Evolutionary conservation across 2,329 filamentous ascomycete genomes (phyloP), one percentile per base, ranked within the genome.

Genomic region (Fusarium miscanthi): DNA sequence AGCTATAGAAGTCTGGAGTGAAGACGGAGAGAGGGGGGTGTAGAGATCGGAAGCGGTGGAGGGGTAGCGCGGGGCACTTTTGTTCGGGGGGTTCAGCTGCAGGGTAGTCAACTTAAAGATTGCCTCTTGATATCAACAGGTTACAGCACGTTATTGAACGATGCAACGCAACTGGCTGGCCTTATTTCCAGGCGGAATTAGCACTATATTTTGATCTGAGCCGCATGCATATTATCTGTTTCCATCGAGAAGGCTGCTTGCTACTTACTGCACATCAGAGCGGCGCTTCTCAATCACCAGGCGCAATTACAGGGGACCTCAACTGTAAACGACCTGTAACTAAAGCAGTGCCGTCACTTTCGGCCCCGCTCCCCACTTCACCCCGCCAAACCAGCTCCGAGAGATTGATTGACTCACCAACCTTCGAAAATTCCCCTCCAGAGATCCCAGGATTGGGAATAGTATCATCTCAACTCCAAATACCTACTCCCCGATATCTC

Each of bases 341-440:
- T n/a, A 53, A 53, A 41, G 14, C 41, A 38, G 33, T 62, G 45
- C 62, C 61, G 68, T 61, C 68, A 62, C 43, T 46, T 42, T 57
- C 70, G 58, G 74, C 74, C 74, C 74, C 74, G 60, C 71, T 74
- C 68, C 59, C 63, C 63, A 62, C 66, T 30, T 54, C 58, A 72
- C 75, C 75, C 75, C 75, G 74, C 75, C 70, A 77, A 70, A 76
- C 60, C 61, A 59, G 23, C 42, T 48, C 40, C 23, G 52, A 54
- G 25, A 56, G 51, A 35, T 35, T 25, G 33, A 51, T 54, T 72
- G 70, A 76, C 73, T 76, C 75, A 77, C 72, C 69, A 60, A 35
- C 31, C 63, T 43, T 69, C 51, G 48, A 76, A 75, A 77, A 73
- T 61, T 74, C 65, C 65, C 73, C 66, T 77, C 69, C 27, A 74